Evolutionary conservation across 1,284 basidiomycete species (phyloP), one percentile per base, ranked within the genome.

Genomic region (Sparassis latifolia): DNA sequence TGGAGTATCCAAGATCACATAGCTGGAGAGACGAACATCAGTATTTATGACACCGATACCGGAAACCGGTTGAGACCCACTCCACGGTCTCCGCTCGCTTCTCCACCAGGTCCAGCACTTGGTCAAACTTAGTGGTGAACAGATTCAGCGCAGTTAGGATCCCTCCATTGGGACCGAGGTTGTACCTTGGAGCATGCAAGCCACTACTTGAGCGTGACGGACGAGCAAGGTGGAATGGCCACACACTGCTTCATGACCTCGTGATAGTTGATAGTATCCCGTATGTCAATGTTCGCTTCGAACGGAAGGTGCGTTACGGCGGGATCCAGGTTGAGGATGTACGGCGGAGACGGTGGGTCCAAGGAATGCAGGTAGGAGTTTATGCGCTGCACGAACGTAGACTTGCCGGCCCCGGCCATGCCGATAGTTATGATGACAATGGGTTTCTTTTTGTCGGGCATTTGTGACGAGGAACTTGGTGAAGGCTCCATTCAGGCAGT

Each of bases 211-310:
- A 33, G 45, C 48, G 45, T 50, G 27, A 42, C 47, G 38, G 51
- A 49, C 50, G 48, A 46, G 50, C 41, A 51, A 53, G 38, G 20
- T 49, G 55, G 52, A 53, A 51, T 45, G 56, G 53, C 61, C 56
- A 85, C 89, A 76, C 76, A 94, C 92, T 98, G 94, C 79, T 97
- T 94, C 97, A 99, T 99, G 61, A 99, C 95, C 69, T 98, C 88
- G 57, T 89, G 82, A 69, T 99, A 99, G 69, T 98, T 91, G 46
- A 99, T 85, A 7, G 97, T 99, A 67, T 99, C 97, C 51, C 97
- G 75, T 50, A 99, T 98, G 67, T 99, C 97, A 55, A 99, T 97
- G 65, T 99, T 98, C 31, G 96, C 84, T 53, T 94, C 89, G 66
- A 95, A 99, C 2, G 92, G 92, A 41, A 95, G 78, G 52, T 86